These are phyloP conservation scores for Penicillium longicatenatum DNA, from an alignment of 495 filamentous ascomycete genomes.

Conservation along the genomic window DNA sequence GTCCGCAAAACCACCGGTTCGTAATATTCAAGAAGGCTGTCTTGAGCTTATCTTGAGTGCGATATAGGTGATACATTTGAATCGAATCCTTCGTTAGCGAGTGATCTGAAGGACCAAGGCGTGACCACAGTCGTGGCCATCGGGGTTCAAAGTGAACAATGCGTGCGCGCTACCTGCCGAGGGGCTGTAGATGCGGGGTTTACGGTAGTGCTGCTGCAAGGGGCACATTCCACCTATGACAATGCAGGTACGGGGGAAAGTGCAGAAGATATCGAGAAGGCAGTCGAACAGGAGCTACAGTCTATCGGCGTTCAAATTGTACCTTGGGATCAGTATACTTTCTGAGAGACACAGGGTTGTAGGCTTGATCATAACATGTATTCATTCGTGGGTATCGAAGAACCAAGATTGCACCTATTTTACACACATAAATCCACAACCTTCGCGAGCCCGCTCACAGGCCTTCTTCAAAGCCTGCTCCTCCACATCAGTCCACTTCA, in stretches of 20 bases:
- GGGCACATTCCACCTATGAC: slow-evolving; percentile 7
- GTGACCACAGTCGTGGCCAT: not conserved
- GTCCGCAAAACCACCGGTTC: slow-evolving; percentile 6
- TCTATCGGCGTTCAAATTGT: not conserved
- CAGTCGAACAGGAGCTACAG: not conserved
- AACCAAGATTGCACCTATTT: slow-evolving; percentile 50
- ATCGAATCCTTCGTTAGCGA: not conserved
- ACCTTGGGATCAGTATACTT: slow-evolving; percentile 1
- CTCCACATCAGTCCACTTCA: slow-evolving; percentile 90
- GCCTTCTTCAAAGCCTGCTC: slow-evolving; percentile 76
- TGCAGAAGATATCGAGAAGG: slow-evolving; percentile 4
- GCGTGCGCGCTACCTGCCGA: slow-evolving; percentile 1
- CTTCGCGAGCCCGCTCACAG: slow-evolving; percentile 66
- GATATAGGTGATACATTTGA: slow-evolving; percentile 3
- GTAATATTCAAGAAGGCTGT: not conserved
- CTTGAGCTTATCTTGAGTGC: not conserved
- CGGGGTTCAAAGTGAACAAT: slow-evolving; percentile 5
- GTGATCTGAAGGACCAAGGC: not conserved
- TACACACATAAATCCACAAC: slow-evolving; percentile 80
- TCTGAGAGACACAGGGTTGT: not conserved
- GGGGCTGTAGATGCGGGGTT: slow-evolving; percentile 5
- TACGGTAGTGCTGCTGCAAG: slow-evolving; percentile 1
- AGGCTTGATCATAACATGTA: not conserved
- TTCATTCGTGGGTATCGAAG: not conserved
- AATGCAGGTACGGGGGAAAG: not conserved